Conservation (phyloP, 2,329 filamentous ascomycete genomes). For the Aspergillus sp. region DNA sequence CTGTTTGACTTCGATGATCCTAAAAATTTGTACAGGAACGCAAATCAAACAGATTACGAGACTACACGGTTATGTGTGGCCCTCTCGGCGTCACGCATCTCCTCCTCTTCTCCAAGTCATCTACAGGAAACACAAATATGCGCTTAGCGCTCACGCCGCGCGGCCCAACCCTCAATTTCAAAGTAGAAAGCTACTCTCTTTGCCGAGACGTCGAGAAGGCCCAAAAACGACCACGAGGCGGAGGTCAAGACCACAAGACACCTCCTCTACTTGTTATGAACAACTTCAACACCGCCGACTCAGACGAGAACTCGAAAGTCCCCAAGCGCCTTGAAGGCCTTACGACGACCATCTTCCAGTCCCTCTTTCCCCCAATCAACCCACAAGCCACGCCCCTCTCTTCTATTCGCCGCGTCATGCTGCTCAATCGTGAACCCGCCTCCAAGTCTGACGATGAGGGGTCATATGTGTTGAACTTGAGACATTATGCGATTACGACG, state of each 20-base stretch:
- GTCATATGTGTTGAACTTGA: conserved; percentile 80
- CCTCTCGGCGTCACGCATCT: conserved; percentile 92
- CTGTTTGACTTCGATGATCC: neutral
- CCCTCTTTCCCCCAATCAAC: conserved; percentile 92
- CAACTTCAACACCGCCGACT: conserved; percentile 76
- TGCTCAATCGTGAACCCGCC: conserved; percentile 77
- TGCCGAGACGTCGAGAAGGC: conserved; percentile 87
- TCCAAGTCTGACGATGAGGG: conserved; percentile 56
- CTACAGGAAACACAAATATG: conserved; percentile 89
- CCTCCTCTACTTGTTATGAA: conserved; percentile 97
- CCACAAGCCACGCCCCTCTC: conserved; percentile 86
- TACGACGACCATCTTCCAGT: conserved; percentile 92
- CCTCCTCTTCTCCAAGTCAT: conserved; percentile 88
- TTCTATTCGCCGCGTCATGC: conserved; percentile 87
- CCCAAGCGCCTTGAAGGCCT: conserved; percentile 93
- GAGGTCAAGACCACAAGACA: conserved; percentile 82
- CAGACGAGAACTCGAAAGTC: conserved; percentile 64
- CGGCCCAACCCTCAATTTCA: conserved; percentile 91
- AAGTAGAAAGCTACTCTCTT: conserved; percentile 91
- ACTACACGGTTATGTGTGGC: conserved; percentile 95
- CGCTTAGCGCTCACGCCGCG: conserved; percentile 84
- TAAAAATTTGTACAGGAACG: conserved; percentile 61
- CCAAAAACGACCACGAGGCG: conserved; percentile 79
- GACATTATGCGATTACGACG: conserved; percentile 95
- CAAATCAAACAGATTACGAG: conserved; percentile 81